Evolutionary conservation across 768 basidiomycete genomes (phyloP), one percentile per base, ranked within the genome.

Genomic region (Leucocoprinus sp.): DNA sequence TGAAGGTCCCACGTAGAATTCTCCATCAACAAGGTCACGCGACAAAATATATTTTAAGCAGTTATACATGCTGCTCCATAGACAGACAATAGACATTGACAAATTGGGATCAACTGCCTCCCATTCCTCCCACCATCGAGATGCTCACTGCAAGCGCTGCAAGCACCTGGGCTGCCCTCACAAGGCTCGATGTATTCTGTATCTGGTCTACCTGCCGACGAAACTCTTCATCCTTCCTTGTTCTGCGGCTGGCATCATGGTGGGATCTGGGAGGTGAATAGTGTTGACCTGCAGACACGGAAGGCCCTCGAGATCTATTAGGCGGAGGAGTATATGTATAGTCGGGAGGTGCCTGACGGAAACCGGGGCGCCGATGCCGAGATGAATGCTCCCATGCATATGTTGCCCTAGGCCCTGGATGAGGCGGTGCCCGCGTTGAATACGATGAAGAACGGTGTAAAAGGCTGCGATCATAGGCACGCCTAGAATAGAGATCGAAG

Each of bases 401-500:
- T 2, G 58, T 65, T 4, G 70, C 67, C 6, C 67, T 62, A 11
- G 66, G 45, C 2, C 55, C 50, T 54, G 56, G 58, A 33, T 56
- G 46, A 23, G 57, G 54, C 14, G 58, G 66, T 27, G 54, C 55
- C 28, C 48, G 57, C 8, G 56, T 57, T 12, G 51, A 28, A 36
- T 52, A 42, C 40, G 47, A 37, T 42, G 52, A 33, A 21, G 45
- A 47, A 34, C 60, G 58, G 19, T 65, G 63, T 15, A 63, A 59
- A 27, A 70, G 57, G 19, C 60, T 65, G 8, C 69, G 65, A 49
- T 74, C 72, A 52, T 72, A 74, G 4, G 69, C 61, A 34, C 71
- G 66, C 35, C 72, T 72, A 27, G 19, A 40, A 1, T 8, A 27
- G 23, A 28, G 18, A 14, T 24, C 17, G 33, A 5, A 22, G 33